A percentile compares a stretch with the other conserved stretches of the same genome.
These are phyloP conservation scores for Vigna trinervia DNA, from an alignment of 306 rosid species.

Conservation along the genomic window DNA sequence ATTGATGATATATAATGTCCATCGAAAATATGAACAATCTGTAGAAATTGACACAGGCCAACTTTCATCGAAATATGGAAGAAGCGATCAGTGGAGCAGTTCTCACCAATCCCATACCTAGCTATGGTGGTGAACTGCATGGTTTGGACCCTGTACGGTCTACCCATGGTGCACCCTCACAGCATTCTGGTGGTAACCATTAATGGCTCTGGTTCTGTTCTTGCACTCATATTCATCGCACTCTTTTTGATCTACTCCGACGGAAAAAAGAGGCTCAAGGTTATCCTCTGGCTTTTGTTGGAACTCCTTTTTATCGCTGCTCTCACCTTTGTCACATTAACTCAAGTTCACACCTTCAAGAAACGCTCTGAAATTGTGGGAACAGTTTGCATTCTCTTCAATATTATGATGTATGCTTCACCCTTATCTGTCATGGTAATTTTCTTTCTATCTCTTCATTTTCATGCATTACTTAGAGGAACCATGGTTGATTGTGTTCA, in stretches of 20 bases:
- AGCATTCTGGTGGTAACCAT: slow-evolving; percentile 75
- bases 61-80: slow-evolving; percentile 78
- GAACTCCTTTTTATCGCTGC: slow-evolving; percentile 57
- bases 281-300: slow-evolving; percentile 43
- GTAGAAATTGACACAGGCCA: slow-evolving; percentile 49
- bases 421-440: slow-evolving; percentile 80
- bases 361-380: slow-evolving; percentile 74
- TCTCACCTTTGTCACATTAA: slow-evolving; percentile 52
- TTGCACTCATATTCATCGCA: slow-evolving; percentile 65
- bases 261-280: slow-evolving; percentile 64
- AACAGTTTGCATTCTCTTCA: slow-evolving; percentile 61
- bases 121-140: slow-evolving; percentile 85
- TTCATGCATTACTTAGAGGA: too few relatives aligned
- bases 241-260: slow-evolving; percentile 71
- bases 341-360: slow-evolving; percentile 45
- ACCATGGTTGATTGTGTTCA: not conserved
- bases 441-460: not conserved
- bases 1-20: too few relatives aligned
- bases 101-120: slow-evolving; percentile 79
- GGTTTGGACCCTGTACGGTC: slow-evolving; percentile 84
- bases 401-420: slow-evolving; percentile 91
- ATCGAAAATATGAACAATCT: not conserved
- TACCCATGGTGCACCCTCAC: slow-evolving; percentile 77
- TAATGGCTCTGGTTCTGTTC: slow-evolving; percentile 62
- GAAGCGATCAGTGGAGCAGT: slow-evolving; percentile 80